These are phyloP conservation scores for Colletotrichum viniferum DNA, from an alignment of 2,329 filamentous ascomycete genomes.

Conservation along the genomic window DNA sequence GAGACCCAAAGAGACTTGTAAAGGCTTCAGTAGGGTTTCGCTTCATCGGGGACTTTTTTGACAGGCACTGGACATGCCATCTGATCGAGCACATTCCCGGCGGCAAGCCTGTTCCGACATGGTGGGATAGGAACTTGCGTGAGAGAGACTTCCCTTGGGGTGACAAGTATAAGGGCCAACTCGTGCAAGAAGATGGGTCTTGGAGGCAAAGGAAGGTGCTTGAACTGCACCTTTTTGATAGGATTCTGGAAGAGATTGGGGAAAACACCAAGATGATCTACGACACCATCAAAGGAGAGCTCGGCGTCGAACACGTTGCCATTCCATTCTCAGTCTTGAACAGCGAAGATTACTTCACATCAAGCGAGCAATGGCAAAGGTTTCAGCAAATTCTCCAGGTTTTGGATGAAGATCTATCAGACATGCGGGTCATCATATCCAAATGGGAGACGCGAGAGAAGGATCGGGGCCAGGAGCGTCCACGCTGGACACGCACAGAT, in stretches of 20 bases:
- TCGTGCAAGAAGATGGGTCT: accelerated
- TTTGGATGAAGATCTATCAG: neutral
- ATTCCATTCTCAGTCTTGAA: neutral
- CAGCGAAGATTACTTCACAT: neutral
- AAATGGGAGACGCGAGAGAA: slow-evolving; percentile 30
- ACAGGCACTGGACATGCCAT: neutral
- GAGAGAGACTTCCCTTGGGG: neutral
- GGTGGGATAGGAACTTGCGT: accelerated
- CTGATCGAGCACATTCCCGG: neutral
- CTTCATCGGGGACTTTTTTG: neutral
- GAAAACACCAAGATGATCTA: neutral
- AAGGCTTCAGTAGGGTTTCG: neutral
- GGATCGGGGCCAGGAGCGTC: slow-evolving; percentile 27
- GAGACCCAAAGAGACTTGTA: neutral
- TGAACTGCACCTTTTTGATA: neutral
- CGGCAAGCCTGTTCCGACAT: neutral
- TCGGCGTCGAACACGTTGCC: neutral
- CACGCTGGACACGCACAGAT: slow-evolving; percentile 35
- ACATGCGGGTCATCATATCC: neutral
- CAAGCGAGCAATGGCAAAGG: neutral
- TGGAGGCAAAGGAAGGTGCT: neutral
- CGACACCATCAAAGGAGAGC: neutral
- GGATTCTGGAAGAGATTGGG: accelerated
- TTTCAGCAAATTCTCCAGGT: neutral
- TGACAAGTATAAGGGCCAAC: neutral